Percentiles rank a stretch among this genome's conserved stretches.
Evolutionary conservation across 495 filamentous ascomycete genomes (phyloP).

Genomic region (Trichoderma virens): DNA sequence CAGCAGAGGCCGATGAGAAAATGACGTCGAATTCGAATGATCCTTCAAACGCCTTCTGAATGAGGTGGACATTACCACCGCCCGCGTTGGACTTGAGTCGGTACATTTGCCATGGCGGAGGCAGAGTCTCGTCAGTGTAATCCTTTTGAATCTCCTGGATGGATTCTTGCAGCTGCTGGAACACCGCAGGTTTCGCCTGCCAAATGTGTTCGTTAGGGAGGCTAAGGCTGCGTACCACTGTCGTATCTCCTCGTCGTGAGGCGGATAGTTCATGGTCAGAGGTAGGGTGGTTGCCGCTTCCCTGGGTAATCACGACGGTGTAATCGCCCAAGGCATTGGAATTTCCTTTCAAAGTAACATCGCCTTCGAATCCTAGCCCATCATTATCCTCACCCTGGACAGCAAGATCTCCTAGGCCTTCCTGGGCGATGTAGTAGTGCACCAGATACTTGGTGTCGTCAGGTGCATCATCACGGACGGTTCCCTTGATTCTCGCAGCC

Average conservation of each 20-base stretch:
- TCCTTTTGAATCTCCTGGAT: constrained; percentile 61
- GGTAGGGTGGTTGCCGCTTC: constrained; percentile 52
- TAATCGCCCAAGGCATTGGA: constrained; percentile 77
- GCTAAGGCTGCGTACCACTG: constrained; percentile 62
- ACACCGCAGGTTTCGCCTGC: constrained; percentile 80
- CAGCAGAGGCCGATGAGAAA: constrained; percentile 73
- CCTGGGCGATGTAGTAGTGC: constrained; percentile 71
- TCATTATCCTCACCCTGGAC: constrained; percentile 44
- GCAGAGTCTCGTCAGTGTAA: constrained; percentile 63
- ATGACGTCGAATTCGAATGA: constrained; percentile 91
- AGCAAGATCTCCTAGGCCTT: constrained; percentile 62
- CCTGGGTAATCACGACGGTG: constrained; percentile 68
- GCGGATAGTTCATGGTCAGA: constrained; percentile 53
- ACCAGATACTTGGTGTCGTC: constrained; percentile 63
- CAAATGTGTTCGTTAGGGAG: constrained; percentile 66
- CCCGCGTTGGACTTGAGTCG: constrained; percentile 63
- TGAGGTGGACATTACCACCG: constrained; percentile 73
- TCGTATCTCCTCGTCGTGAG: constrained; percentile 60
- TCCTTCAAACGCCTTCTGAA: constrained; percentile 91
- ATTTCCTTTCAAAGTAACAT: constrained; percentile 68
- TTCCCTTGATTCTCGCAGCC: constrained; percentile 82
- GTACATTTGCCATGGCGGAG: constrained; percentile 81
- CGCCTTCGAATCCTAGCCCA: constrained; percentile 55
- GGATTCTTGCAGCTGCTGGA: constrained; percentile 66
- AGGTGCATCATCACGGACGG: constrained; percentile 58